Base-by-base conservation (phyloP, 805 yeast species). In the Monosporozyma servazzii region DNA sequence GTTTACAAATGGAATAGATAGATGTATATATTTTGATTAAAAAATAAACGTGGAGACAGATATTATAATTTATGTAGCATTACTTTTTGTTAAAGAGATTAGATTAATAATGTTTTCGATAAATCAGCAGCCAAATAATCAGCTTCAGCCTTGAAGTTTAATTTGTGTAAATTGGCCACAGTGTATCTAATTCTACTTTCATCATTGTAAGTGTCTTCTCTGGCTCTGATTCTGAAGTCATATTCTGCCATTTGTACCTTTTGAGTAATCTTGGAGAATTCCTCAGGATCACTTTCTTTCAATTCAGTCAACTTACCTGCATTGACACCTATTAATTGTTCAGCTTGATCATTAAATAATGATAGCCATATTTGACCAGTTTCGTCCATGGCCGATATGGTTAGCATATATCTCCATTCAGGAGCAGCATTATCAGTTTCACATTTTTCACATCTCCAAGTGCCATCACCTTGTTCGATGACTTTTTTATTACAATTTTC, bases 391-490 rank as follows among this genome's bases (percentile, higher is more conserved):
- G 89, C 77, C 3, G 88, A 79, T 45, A 81, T 67, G n/a, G 84
- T 82, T 59, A 91, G 67, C 49, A 89, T 81, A 59, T 86, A 93
- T 66, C 98, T 79, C 71, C 86, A 82, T 47, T 76, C 72, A 18
- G 98, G 97, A 46, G 74, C 76, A 2, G 77, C 74, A 63, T 79
- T 83, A 55, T 78, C 78, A 51, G 78, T 73, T 60, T 87, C 84
- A 76, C 98, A 90, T 66, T 84, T 85, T 66, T 90, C 98, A 74
- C 99, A 93, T 67, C 95, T 80, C 96, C 96, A 90, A 17, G 82
- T 74, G 13, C 85, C 88, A 62, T 80, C 84, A 31, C 79, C 74
- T 51, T 78, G 82, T 62, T 87, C 87, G 44, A 85, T 71, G 30
- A 89, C 88, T 70, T 93, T 93, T 64, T 89, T 82, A 65, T 83